A percentile compares a stretch with the other conserved stretches of the same genome.
phyloP scores from a whole-genome alignment of 495 filamentous ascomycete genomes.

The Neurospora sp. region DNA sequence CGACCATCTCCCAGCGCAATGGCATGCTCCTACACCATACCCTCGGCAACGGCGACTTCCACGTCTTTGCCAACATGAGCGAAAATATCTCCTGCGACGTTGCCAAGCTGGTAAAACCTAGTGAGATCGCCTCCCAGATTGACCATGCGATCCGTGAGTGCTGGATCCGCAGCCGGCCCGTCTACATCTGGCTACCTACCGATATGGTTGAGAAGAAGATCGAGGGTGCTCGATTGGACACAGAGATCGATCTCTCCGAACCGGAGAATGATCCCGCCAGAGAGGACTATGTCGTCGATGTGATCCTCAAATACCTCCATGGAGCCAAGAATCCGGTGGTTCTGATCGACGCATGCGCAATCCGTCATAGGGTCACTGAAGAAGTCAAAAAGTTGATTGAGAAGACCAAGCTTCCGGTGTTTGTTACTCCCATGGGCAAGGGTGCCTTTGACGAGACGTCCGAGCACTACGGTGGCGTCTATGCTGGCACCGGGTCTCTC shows the following conservation, averaged over 20 bases:
- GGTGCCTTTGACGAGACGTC: slow-evolving; percentile 72
- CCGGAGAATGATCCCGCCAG: slow-evolving; percentile 58
- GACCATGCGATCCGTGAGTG: slow-evolving; percentile 75
- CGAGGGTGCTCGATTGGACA: slow-evolving; percentile 56
- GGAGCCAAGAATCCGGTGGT: slow-evolving; percentile 70
- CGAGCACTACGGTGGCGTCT: slow-evolving; percentile 73
- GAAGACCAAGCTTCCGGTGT: slow-evolving; percentile 67
- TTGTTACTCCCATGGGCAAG: slow-evolving; percentile 90
- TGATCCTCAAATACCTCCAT: slow-evolving; percentile 66
- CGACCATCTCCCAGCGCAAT: slow-evolving; percentile 46
- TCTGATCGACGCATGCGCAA: slow-evolving; percentile 83
- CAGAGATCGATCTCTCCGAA: slow-evolving; percentile 54
- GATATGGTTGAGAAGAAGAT: slow-evolving; percentile 77
- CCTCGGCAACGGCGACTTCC: slow-evolving; percentile 82
- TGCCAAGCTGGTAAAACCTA: slow-evolving; percentile 56
- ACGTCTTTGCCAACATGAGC: slow-evolving; percentile 76
- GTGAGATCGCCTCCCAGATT: slow-evolving; percentile 61
- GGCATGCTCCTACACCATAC: slow-evolving; percentile 83
- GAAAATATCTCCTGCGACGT: slow-evolving; percentile 57
- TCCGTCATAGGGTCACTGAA: slow-evolving; percentile 63
- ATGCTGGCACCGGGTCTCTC: slow-evolving; percentile 71
- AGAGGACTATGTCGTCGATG: slow-evolving; percentile 76
- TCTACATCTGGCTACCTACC: slow-evolving; percentile 79
- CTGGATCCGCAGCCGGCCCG: slow-evolving; percentile 60
- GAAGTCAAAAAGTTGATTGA: slow-evolving; percentile 72